Evolutionary conservation across 441 rosid genomes (phyloP).

Genomic region (Metrosideros polymorpha): DNA sequence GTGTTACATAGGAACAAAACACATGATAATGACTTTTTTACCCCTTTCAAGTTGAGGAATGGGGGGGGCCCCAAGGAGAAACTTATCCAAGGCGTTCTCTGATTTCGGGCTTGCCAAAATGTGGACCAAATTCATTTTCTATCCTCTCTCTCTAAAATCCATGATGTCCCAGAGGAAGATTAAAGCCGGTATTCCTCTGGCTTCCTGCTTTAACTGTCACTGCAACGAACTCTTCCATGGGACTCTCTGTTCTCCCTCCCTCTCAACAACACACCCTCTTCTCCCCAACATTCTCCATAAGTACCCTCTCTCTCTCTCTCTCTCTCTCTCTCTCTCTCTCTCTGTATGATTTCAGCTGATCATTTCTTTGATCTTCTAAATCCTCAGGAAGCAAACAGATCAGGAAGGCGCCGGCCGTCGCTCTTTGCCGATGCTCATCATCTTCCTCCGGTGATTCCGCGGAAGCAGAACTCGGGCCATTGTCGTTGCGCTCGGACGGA

Average conservation of each 20-base stretch:
- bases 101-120: background rate
- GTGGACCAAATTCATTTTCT: constrained; percentile 47
- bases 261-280: constrained; percentile 18
- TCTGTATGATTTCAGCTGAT: background rate
- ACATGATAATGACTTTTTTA: background rate
- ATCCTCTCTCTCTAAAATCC: constrained; percentile 8
- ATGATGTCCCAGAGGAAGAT: background rate
- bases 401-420: constrained; percentile 2
- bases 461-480: constrained; percentile 11
- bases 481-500: constrained; percentile 22
- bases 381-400: constrained; percentile 31
- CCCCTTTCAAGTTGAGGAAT: background rate
- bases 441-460: constrained; percentile 25
- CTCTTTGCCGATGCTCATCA: constrained; percentile 33
- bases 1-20: too few relatives aligned
- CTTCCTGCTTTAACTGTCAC: constrained; percentile 9
- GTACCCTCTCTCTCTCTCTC: constrained; percentile 3
- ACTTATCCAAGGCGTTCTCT: background rate
- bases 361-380: background rate
- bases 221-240: constrained; percentile 11
- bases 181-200: background rate
- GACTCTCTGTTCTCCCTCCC: constrained; percentile 28
- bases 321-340: background rate
- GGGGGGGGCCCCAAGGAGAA: background rate
- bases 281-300: constrained; percentile 9